phyloP scores from a whole-genome alignment of 139 green algal species.

The Micractinium sp. region DNA sequence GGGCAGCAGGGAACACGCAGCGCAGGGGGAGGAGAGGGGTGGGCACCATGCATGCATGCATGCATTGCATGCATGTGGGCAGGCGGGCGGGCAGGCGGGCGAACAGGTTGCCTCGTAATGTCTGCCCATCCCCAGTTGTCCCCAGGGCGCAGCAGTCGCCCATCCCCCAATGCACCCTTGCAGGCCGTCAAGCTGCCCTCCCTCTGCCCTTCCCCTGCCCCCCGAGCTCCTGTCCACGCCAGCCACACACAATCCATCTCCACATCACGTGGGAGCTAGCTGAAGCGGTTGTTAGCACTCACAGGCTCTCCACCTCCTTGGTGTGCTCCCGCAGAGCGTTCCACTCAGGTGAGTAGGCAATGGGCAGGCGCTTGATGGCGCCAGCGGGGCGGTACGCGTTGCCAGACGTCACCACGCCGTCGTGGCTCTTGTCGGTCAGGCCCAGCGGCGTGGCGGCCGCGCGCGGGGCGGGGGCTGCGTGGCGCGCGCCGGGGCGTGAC shows the following conservation, averaged over 20 bases:
- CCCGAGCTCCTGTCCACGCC: too few relatives aligned
- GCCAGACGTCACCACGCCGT: conserved; percentile 7
- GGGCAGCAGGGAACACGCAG: too few relatives aligned
- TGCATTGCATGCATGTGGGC: neutral
- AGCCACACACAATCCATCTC: neutral
- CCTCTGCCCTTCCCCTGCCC: neutral
- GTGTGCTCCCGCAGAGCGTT: conserved; percentile 82
- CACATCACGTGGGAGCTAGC: too few relatives aligned
- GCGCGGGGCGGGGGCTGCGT: neutral
- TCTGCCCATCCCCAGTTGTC: too few relatives aligned
- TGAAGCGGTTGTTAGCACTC: too few relatives aligned
- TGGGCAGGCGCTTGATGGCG: conserved; percentile 43
- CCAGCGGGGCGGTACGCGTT: neutral
- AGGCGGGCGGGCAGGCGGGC: neutral
- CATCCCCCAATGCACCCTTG: too few relatives aligned
- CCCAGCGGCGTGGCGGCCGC: conserved; percentile 1
- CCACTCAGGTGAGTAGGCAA: conserved; percentile 78
- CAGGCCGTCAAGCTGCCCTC: neutral
- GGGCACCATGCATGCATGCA: neutral
- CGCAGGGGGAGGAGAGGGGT: neutral
- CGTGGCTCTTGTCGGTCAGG: conserved; percentile 17
- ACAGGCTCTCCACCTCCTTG: conserved; percentile 84
- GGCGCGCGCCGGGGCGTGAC: neutral
- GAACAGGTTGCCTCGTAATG: neutral
- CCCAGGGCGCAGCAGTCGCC: too few relatives aligned